Conservation (phyloP, 345 rosid genomes). For the Pseudoturritis turrita region DNA sequence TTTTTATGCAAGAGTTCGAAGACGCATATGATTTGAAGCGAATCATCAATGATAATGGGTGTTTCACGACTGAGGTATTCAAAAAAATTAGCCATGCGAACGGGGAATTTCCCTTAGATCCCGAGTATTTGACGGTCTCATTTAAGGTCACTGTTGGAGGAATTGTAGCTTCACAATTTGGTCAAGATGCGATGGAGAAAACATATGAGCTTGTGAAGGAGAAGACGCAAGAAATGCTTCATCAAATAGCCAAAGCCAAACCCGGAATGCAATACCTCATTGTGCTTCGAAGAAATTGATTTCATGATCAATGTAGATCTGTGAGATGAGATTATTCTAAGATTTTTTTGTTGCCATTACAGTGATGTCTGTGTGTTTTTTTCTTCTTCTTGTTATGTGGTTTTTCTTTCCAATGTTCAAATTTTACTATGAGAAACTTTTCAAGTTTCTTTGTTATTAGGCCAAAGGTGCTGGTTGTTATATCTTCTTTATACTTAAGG, state of each 20-base stretch:
- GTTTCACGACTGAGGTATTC: not conserved
- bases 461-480: too few species aligned
- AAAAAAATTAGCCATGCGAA: constrained; percentile 5
- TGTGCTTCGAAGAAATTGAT: not conserved
- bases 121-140: not conserved
- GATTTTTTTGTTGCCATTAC: not conserved
- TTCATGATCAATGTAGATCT: not conserved
- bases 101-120: constrained; percentile 8
- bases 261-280: constrained; percentile 11
- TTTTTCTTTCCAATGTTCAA: too few species aligned
- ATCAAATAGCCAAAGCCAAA: constrained; percentile 9
- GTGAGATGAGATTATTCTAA: not conserved
- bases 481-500: too few species aligned
- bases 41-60: not conserved
- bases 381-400: too few species aligned
- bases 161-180: constrained; percentile 4
- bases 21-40: not conserved
- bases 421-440: too few species aligned
- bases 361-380: not conserved
- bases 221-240: constrained; percentile 9
- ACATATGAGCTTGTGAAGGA: constrained; percentile 3
- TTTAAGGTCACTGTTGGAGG: constrained; percentile 14
- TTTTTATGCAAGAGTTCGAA: too few species aligned
- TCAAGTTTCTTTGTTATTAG: too few species aligned
- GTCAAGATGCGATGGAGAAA: constrained; percentile 11